Percentiles rank a stretch among this genome's conserved stretches.
Evolutionary conservation across 2,329 filamentous ascomycete genomes (phyloP).

Genomic region (Aspergillus sp.): DNA sequence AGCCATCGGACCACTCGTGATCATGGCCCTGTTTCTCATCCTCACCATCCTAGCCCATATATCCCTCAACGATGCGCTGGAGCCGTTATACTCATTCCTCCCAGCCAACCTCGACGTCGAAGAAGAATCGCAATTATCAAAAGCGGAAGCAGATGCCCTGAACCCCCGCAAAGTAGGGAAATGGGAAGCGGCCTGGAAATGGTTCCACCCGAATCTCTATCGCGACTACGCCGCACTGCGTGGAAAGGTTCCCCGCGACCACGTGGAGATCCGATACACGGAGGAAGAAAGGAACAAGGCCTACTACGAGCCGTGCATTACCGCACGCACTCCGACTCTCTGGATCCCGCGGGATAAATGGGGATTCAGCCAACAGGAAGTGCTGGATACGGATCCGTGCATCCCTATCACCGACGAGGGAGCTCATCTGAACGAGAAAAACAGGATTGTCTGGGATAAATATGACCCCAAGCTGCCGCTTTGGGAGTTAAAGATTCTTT

Average conservation of each 20-base stretch:
- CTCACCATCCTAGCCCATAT: slow-evolving; percentile 76
- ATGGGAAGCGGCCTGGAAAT: slow-evolving; percentile 34
- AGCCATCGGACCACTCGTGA: slow-evolving; percentile 65
- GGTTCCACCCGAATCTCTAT: slow-evolving; percentile 72
- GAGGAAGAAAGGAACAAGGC: slow-evolving; percentile 64
- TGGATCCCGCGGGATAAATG: slow-evolving; percentile 80
- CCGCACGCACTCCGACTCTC: slow-evolving; percentile 62
- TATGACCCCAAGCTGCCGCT: slow-evolving; percentile 58
- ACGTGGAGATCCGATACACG: slow-evolving; percentile 61
- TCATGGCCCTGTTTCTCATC: slow-evolving; percentile 74
- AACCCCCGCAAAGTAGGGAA: not conserved
- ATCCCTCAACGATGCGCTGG: slow-evolving; percentile 48
- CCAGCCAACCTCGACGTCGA: slow-evolving; percentile 67
- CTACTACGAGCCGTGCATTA: slow-evolving; percentile 72
- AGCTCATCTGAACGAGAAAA: slow-evolving; percentile 69
- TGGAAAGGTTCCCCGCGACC: slow-evolving; percentile 63
- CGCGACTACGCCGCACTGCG: slow-evolving; percentile 73
- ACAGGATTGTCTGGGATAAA: slow-evolving; percentile 64
- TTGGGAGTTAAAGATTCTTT: slow-evolving; percentile 55
- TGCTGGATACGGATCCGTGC: slow-evolving; percentile 69
- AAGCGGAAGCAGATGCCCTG: slow-evolving; percentile 28
- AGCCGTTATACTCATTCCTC: slow-evolving; percentile 61
- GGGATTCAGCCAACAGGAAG: slow-evolving; percentile 74
- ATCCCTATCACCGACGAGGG: slow-evolving; percentile 79
- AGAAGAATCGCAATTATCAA: slow-evolving; percentile 49